phyloP scores from a whole-genome alignment of 1,284 basidiomycete genomes.

The Amylostereum chailletii region DNA sequence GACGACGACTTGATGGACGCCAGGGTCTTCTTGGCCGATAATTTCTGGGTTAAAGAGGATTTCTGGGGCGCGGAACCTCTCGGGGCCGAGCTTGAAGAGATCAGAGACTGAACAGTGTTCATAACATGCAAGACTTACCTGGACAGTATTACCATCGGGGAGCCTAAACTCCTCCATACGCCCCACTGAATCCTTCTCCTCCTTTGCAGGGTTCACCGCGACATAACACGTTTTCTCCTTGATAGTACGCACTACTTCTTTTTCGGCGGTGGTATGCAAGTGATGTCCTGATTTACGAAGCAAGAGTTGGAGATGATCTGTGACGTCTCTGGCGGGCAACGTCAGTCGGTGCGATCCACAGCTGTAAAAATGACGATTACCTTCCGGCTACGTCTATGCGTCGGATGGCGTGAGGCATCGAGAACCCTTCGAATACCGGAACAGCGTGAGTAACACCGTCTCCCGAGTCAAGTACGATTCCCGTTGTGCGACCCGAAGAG shows the following conservation, averaged over 20 bases:
- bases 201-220: conserved; percentile 84
- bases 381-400: conserved; percentile 94
- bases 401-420: conserved; percentile 97
- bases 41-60: conserved; percentile 98
- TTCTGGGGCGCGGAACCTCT: conserved; percentile 96
- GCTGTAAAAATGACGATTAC: conserved; percentile 29
- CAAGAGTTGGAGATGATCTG: conserved; percentile 90
- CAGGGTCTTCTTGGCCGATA: conserved; percentile 93
- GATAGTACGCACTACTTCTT: conserved; percentile 94
- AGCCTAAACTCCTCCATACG: conserved; percentile 86
- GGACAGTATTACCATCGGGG: conserved; percentile 92
- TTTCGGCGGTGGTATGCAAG: conserved; percentile 94
- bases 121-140: conserved; percentile 40
- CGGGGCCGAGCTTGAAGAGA: conserved; percentile 71
- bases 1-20: conserved; percentile 93
- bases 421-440: conserved; percentile 98
- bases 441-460: conserved; percentile 99
- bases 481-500: conserved; percentile 97
- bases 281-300: conserved; percentile 93
- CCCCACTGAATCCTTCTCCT: conserved; percentile 84
- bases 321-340: conserved; percentile 69
- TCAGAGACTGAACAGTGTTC: conserved; percentile 7
- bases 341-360: conserved; percentile 6
- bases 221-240: conserved; percentile 99
- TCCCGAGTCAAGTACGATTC: conserved; percentile 97